Percentiles rank a stretch among this genome's conserved stretches.
phyloP scores from a whole-genome alignment of 139 green algal genomes.

The Chlorella sp. region DNA sequence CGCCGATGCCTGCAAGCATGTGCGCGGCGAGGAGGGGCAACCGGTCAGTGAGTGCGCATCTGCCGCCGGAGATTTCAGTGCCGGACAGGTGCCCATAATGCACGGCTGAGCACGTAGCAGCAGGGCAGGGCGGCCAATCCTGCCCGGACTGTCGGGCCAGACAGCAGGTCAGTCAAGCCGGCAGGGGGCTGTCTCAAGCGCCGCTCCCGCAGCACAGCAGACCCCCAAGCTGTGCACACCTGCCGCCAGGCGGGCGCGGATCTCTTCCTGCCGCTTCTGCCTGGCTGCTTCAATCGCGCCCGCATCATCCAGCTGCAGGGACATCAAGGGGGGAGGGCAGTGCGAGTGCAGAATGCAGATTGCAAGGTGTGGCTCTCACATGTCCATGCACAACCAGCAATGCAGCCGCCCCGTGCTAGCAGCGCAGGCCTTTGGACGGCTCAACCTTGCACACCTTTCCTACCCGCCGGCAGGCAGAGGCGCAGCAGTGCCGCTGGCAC shows the following conservation, averaged over 20 bases:
- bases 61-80: no score
- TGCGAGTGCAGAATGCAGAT: background rate
- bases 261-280: constrained; percentile 61
- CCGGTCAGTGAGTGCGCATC: no score
- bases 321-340: background rate
- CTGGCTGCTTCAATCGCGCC: constrained; percentile 40
- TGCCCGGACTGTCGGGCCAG: no score
- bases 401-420: background rate
- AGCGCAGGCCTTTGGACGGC: no score
- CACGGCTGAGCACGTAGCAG: no score
- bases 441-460: no score
- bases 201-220: no score
- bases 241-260: constrained; percentile 63
- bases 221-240: background rate
- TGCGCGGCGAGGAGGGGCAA: no score
- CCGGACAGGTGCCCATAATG: no score
- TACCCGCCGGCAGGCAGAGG: background rate
- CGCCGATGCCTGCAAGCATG: background rate
- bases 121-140: no score
- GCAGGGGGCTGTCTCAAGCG: no score
- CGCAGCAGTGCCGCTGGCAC: background rate
- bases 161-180: no score
- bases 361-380: background rate
- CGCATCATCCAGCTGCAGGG: constrained; percentile 49
- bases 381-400: background rate